Evolutionary conservation across 2,329 filamentous ascomycete species (phyloP), one percentile per base, ranked within the genome.

Genomic region (Dactylella cylindrospora): DNA sequence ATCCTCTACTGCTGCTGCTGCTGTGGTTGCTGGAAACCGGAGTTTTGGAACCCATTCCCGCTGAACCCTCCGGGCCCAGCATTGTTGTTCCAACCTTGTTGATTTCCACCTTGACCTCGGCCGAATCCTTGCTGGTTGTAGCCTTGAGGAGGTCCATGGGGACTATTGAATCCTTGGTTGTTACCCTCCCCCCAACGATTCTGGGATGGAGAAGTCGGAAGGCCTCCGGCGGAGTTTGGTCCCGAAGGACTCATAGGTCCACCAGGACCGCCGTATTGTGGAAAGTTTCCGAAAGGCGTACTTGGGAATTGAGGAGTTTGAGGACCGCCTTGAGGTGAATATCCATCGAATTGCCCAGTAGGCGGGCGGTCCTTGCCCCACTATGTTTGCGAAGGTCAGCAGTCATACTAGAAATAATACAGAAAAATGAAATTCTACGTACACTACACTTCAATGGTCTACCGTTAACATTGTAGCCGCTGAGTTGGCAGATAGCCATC

Each of bases 331-430:
- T 81, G 81, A 69, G 80, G 85, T 68, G 86, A 84, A 72, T 87
- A 91, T 68, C 88, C 88, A 70, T 95, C 94, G 68, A 85, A 86
- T 70, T 86, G 80, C 68, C 84, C 81, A 69, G 83, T 90, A 22
- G 93, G 89, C 47, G 90, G 90, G 76, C 95, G 95, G 76, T 98
- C 93, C 77, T 98, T 98, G 73, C 93, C 93, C 93, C 93, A 98
- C 91, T 97, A 22, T 54, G n/a, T 25, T 28, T n/a, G 71, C 31
- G 68, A 67, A 65, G 67, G 67, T 76, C 70, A 64, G 67, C 25
- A 55, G 15, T 57, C 5, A 19, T 44, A 29, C 22, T 31, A 47
- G 17, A 19, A 2, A 13, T 15, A 12, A 10, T 12, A 43, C 10
- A 54, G 32, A n/a, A 49, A 12, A 36, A 35, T 6, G 45, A 31